phyloP scores from a whole-genome alignment of 2,329 filamentous ascomycete genomes.

The Curvularia verruculosa region DNA sequence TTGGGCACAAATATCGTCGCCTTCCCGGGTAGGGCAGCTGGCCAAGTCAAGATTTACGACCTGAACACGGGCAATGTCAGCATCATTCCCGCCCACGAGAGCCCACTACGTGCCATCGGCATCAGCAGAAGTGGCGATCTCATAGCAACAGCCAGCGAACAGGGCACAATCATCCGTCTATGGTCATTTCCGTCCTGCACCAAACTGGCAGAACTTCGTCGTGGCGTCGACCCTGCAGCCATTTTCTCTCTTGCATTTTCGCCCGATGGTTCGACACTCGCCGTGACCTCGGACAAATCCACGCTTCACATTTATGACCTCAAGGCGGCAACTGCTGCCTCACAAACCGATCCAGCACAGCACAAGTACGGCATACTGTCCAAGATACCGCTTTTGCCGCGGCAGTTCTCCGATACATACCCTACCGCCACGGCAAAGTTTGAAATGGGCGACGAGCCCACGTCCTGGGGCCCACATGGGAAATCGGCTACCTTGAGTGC shows the following conservation, averaged over 20 bases:
- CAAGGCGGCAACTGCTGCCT: conserved; percentile 48
- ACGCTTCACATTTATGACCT: conserved; percentile 95
- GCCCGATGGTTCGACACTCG: conserved; percentile 77
- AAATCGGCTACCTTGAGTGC: conserved; percentile 49
- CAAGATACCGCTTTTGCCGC: conserved; percentile 82
- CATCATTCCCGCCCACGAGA: conserved; percentile 90
- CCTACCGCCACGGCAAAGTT: conserved; percentile 83
- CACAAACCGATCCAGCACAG: conserved; percentile 27
- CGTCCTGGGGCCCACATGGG: conserved; percentile 35
- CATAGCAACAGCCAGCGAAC: conserved; percentile 89
- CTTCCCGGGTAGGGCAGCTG: conserved; percentile 84
- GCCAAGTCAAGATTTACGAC: conserved; percentile 89
- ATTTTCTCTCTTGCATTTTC: conserved; percentile 90
- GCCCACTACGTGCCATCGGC: conserved; percentile 76
- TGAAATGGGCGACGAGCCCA: conserved; percentile 77
- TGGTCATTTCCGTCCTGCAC: conserved; percentile 82
- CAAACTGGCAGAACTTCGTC: conserved; percentile 80
- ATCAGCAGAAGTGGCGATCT: conserved; percentile 81
- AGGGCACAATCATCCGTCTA: conserved; percentile 87
- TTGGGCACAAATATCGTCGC: conserved; percentile 75
- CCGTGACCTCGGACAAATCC: conserved; percentile 94
- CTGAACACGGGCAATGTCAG: conserved; percentile 79
- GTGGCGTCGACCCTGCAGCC: conserved; percentile 85
- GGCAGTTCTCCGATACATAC: conserved; percentile 87
- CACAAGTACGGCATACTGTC: conserved; percentile 83